Conservation (phyloP, 2,329 filamentous ascomycete genomes). For the Furcasterigmium sp. region DNA sequence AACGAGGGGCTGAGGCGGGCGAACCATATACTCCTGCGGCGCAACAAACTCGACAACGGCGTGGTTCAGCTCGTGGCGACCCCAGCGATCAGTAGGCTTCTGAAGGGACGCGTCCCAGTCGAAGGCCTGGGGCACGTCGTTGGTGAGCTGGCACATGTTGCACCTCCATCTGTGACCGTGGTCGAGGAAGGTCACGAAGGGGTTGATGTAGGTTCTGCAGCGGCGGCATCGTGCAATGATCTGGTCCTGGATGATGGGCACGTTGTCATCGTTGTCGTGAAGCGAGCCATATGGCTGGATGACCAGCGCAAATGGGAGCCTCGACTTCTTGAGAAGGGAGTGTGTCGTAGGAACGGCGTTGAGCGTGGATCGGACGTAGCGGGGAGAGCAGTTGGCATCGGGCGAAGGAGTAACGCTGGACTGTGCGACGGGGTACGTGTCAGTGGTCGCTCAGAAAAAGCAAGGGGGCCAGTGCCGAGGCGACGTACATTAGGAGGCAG, state of each 20-base stretch:
- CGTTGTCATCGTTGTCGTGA: conserved; percentile 85
- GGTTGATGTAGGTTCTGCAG: conserved; percentile 96
- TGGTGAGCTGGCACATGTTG: conserved; percentile 99
- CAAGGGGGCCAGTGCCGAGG: background rate
- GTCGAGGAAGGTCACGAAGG: conserved; percentile 92
- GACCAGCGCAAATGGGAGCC: conserved; percentile 88
- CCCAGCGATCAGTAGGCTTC: conserved; percentile 87
- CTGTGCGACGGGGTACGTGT: conserved; percentile 34
- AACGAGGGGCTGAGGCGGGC: conserved; percentile 89
- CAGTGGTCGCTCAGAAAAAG: background rate
- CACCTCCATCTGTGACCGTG: conserved; percentile 97
- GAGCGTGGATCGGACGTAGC: conserved; percentile 91
- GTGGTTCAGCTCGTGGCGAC: conserved; percentile 88
- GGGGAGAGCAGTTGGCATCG: conserved; percentile 83
- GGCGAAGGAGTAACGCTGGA: conserved; percentile 88
- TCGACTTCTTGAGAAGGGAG: conserved; percentile 92
- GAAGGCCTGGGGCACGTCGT: conserved; percentile 98
- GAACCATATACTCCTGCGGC: conserved; percentile 98
- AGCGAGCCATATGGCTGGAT: conserved; percentile 94
- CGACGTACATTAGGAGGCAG: conserved; percentile 82
- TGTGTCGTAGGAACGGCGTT: conserved; percentile 92
- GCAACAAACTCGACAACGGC: conserved; percentile 97
- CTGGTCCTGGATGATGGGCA: conserved; percentile 92
- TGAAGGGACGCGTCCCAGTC: conserved; percentile 95
- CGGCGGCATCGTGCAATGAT: conserved; percentile 94